phyloP scores from a whole-genome alignment of 164 flowering plant species.

The Euptelea pleiosperma region DNA sequence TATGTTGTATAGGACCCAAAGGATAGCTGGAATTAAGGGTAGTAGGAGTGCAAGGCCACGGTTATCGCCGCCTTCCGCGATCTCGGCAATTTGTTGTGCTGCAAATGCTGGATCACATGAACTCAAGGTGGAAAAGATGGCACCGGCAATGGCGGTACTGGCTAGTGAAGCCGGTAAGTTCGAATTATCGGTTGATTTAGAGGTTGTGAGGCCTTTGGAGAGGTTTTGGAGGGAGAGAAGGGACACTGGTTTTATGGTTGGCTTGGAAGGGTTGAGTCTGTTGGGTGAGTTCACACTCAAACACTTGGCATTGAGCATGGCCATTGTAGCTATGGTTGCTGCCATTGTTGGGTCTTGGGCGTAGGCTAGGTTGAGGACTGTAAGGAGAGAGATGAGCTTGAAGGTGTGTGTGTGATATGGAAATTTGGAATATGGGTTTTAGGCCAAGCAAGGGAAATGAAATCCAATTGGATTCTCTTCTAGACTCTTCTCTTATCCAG shows the following conservation, averaged over 20 bases:
- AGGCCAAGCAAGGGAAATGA: slow-evolving; percentile 3
- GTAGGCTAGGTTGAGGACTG: too few species aligned
- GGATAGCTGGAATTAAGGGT: slow-evolving; percentile 77
- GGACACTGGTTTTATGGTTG: slow-evolving; percentile 41
- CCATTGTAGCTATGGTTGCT: slow-evolving; percentile 46
- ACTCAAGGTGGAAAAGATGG: slow-evolving; percentile 49
- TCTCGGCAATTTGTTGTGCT: slow-evolving; percentile 58
- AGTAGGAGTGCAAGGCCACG: slow-evolving; percentile 75
- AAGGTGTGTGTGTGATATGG: background rate
- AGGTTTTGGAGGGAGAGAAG: slow-evolving; percentile 54
- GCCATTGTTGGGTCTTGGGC: slow-evolving; percentile 15
- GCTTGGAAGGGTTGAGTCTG: slow-evolving; percentile 30
- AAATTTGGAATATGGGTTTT: slow-evolving; percentile 7
- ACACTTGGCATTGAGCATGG: slow-evolving; percentile 53
- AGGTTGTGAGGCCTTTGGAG: slow-evolving; percentile 43
- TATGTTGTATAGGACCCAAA: slow-evolving; percentile 36
- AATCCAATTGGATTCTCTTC: slow-evolving; percentile 24
- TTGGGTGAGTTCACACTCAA: slow-evolving; percentile 34
- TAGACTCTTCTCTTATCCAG: slow-evolving; percentile 38
- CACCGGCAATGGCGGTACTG: slow-evolving; percentile 65
- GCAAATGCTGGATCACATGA: slow-evolving; percentile 70
- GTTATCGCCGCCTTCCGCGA: slow-evolving; percentile 74
- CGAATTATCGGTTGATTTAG: slow-evolving; percentile 19
- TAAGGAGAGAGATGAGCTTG: background rate
- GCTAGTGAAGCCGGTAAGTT: slow-evolving; percentile 20